These are phyloP conservation scores for Psilocybe cyanescens DNA, from an alignment of 768 basidiomycete species.

Conservation along the genomic window DNA sequence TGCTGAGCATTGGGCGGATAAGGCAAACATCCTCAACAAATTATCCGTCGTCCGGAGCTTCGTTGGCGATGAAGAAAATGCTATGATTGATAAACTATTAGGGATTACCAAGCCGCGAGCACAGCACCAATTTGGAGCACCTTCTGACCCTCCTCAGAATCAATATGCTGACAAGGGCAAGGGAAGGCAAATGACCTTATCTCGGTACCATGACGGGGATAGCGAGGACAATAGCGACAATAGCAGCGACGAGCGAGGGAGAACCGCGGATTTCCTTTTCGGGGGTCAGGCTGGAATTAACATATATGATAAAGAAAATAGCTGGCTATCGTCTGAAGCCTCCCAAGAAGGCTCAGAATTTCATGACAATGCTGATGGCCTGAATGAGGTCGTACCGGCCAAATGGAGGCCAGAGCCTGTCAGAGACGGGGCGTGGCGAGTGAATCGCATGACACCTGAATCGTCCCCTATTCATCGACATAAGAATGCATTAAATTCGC, in stretches of 20 bases:
- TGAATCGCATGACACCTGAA: slow-evolving; percentile 23
- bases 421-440: slow-evolving; percentile 18
- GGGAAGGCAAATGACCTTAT: slow-evolving; percentile 19
- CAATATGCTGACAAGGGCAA: slow-evolving; percentile 15
- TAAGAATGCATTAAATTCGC: not conserved
- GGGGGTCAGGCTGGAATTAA: slow-evolving; percentile 42
- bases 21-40: slow-evolving; percentile 45
- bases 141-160: slow-evolving; percentile 7
- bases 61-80: slow-evolving; percentile 39
- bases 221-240: slow-evolving; percentile 38
- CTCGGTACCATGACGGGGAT: slow-evolving; percentile 24
- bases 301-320: slow-evolving; percentile 31
- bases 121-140: not conserved
- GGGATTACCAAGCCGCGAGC: slow-evolving; percentile 13
- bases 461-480: slow-evolving; percentile 18
- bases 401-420: slow-evolving; percentile 14
- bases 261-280: slow-evolving; percentile 62
- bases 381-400: not conserved
- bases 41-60: slow-evolving; percentile 47
- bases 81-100: slow-evolving; percentile 36
- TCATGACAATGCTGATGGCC: not conserved
- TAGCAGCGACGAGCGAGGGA: slow-evolving; percentile 55
- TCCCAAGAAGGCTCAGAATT: slow-evolving; percentile 17
- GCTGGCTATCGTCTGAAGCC: slow-evolving; percentile 32
- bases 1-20: slow-evolving; percentile 61